These are phyloP conservation scores for Mortierella claussenii DNA, from an alignment of 192 early-diverging fungal species.

Conservation along the genomic window DNA sequence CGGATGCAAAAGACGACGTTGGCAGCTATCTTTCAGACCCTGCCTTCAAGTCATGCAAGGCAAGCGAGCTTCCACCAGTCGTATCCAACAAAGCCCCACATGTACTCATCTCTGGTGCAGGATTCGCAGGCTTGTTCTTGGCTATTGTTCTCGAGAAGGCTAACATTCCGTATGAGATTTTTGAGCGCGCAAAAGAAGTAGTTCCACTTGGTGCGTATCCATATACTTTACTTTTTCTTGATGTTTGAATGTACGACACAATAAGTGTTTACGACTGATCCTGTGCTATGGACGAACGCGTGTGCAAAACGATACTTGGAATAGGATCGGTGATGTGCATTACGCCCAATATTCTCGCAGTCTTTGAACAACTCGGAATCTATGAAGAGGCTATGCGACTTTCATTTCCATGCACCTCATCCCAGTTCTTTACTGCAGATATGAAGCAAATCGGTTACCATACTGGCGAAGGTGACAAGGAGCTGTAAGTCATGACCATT, in stretches of 20 bases:
- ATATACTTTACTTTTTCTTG: neutral
- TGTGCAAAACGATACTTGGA: neutral
- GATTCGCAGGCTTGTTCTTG: conserved; percentile 16
- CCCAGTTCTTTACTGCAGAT: neutral
- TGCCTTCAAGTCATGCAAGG: neutral
- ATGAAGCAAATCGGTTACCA: neutral
- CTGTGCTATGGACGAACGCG: neutral
- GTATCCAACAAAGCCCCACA: neutral
- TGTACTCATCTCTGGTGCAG: conserved; percentile 17
- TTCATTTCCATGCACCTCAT: neutral
- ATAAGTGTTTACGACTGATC: neutral
- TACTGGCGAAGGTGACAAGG: neutral
- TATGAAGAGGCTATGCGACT: neutral
- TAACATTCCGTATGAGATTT: conserved; percentile 8
- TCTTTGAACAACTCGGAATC: conserved; percentile 17
- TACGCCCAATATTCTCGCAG: conserved; percentile 3
- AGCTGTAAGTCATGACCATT: neutral
- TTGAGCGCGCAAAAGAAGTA: conserved; percentile 3
- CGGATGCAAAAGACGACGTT: no score
- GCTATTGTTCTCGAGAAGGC: conserved; percentile 14
- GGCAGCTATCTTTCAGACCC: no score
- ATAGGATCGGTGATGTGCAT: conserved; percentile 20
- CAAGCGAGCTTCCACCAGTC: neutral
- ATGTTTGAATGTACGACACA: neutral
- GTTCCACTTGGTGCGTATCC: conserved; percentile 12